Evolutionary conservation across 768 basidiomycete species (phyloP), one percentile per base, ranked within the genome.

Genomic region (Leccinum truebloodii): DNA sequence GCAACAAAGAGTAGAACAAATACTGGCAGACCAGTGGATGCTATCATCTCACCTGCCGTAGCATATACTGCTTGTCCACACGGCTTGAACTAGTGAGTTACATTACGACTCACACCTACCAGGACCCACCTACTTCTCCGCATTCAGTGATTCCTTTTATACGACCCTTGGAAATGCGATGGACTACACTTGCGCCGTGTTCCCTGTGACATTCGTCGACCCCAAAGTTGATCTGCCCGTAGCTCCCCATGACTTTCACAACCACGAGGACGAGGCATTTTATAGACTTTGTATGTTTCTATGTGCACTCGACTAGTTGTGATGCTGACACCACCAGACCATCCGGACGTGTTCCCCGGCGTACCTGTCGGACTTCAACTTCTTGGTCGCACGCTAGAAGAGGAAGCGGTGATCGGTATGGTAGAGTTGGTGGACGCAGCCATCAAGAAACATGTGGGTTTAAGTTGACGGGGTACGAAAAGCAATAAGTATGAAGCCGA

Each of bases 11-110:
- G 39, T 3, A 57, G 57, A 34, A 85, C 84, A 16, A 74, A 73
- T 6, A 85, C 82, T 0, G 81, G 79, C 10, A 70, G 83, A 34
- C 82, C 83, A 0, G 76, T 85, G 5, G 84, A 85, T 62, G 81
- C 79, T 3, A 77, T 85, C 67, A 80, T 85, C 56, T 75, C 74
- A 9, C 80, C 84, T 16, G 77, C 70, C 0, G 77, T 76, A 3
- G 75, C 79, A 6, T 79, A 76, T 63, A 66, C 78, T 3, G 78
- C 83, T 1, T 73, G 75, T 46, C 83, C 79, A 8, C 82, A 82
- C 57, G 81, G 80, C 3, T 69, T 74, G 51, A 76, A 79, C 59
- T 72, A 65, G 80, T 79, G 52, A 61, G 77, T 70, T 22, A 18
- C 20, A n/a, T 46, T 28, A 14, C 10, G 9, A 37, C 32, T 37